Conservation (phyloP, 257 asterid species). For the Primulina huaijiensis region DNA sequence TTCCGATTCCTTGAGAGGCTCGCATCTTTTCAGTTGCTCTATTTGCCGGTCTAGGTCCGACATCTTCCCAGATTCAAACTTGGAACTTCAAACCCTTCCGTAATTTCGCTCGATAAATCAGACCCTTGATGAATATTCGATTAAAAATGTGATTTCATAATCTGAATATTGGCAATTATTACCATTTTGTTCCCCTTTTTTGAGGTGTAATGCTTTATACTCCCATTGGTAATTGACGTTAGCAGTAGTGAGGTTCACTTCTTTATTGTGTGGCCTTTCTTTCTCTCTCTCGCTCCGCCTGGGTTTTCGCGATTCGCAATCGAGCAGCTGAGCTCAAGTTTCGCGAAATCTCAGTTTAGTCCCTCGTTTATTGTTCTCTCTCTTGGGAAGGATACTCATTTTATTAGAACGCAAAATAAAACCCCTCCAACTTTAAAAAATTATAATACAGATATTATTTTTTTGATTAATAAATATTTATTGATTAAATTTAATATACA, state of each 20-base stretch:
- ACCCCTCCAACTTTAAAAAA: too few species aligned
- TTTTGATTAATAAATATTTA: too few species aligned
- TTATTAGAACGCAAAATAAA: too few species aligned
- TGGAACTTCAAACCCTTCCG: constrained; percentile 10
- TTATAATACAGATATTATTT: too few species aligned
- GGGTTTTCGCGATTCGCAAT: constrained; percentile 27
- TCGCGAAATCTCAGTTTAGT: neutral
- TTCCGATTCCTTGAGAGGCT: constrained; percentile 77
- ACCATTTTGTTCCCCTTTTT: constrained; percentile 1
- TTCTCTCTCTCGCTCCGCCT: neutral
- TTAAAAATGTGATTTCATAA: constrained; percentile 5
- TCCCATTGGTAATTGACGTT: neutral
- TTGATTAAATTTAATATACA: too few species aligned
- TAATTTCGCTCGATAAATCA: constrained; percentile 1
- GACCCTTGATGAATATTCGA: neutral
- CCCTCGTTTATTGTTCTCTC: neutral
- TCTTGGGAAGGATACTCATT: too few species aligned
- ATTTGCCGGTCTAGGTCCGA: constrained; percentile 96
- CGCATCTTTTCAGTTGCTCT: constrained; percentile 91
- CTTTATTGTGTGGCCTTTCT: neutral
- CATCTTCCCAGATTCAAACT: constrained; percentile 37
- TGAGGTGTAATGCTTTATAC: neutral
- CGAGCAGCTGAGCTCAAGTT: constrained; percentile 22
- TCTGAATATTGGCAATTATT: constrained; percentile 6
- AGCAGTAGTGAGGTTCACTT: constrained; percentile 1